Percentiles rank a stretch among this genome's conserved stretches.
phyloP scores from a whole-genome alignment of 2,329 filamentous ascomycete species.

The Sphaceloma murrayae region DNA sequence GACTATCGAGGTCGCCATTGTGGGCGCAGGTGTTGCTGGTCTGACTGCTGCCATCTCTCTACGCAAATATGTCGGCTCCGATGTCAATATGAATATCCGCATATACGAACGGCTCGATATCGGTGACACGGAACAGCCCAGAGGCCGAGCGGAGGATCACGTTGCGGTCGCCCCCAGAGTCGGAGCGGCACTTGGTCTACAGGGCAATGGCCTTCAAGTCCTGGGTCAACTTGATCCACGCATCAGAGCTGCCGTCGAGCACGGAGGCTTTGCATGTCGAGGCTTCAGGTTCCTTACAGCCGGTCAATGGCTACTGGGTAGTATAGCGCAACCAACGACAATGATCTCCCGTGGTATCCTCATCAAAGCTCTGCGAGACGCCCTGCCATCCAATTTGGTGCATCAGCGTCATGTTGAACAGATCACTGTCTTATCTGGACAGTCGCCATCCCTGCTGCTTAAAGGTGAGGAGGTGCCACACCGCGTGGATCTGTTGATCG shows the following conservation, averaged over 20 bases:
- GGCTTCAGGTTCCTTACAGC: slow-evolving; percentile 11
- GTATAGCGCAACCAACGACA: not conserved
- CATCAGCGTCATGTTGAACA: slow-evolving; percentile 23
- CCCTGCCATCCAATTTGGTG: slow-evolving; percentile 39
- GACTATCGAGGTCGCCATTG: slow-evolving; percentile 31
- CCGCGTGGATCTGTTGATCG: slow-evolving; percentile 22
- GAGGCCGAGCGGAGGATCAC: slow-evolving; percentile 41
- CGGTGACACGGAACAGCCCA: not conserved
- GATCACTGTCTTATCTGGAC: not conserved
- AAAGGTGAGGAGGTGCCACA: slow-evolving; percentile 20
- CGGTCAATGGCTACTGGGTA: slow-evolving; percentile 7
- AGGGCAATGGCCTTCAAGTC: slow-evolving; percentile 3
- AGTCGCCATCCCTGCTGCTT: slow-evolving; percentile 24
- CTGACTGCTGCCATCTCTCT: slow-evolving; percentile 44
- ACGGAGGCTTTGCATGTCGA: slow-evolving; percentile 3
- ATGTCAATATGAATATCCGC: slow-evolving; percentile 22
- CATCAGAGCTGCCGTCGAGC: slow-evolving; percentile 9
- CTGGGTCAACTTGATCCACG: slow-evolving; percentile 2
- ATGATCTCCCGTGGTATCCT: slow-evolving; percentile 25
- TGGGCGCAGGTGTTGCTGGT: slow-evolving; percentile 42
- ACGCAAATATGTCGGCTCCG: slow-evolving; percentile 27
- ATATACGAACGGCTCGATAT: slow-evolving; percentile 41
- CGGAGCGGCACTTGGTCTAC: slow-evolving; percentile 6
- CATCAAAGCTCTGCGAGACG: slow-evolving; percentile 40
- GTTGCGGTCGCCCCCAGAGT: slow-evolving; percentile 27